phyloP scores from a whole-genome alignment of 2,329 filamentous ascomycete species.

The Fusarium sp. region DNA sequence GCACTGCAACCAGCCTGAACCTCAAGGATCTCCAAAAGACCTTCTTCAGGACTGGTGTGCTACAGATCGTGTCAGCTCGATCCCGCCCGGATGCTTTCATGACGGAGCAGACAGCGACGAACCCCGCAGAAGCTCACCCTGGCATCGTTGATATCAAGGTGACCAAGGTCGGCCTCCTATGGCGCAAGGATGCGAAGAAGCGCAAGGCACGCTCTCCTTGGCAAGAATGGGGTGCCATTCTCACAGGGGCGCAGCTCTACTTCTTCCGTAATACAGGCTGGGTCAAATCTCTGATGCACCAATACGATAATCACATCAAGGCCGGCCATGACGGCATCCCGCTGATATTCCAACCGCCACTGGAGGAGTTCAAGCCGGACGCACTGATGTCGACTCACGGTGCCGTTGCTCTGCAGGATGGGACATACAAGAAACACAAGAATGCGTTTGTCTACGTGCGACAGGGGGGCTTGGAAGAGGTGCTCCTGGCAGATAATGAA shows the following conservation, averaged over 20 bases:
- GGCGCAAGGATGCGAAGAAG: slow-evolving; percentile 94
- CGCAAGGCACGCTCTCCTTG: slow-evolving; percentile 95
- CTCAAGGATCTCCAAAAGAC: slow-evolving; percentile 85
- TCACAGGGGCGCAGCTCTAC: slow-evolving; percentile 97
- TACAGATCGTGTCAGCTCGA: slow-evolving; percentile 94
- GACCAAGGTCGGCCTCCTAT: slow-evolving; percentile 93
- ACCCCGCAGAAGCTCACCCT: slow-evolving; percentile 87
- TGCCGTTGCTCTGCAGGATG: slow-evolving; percentile 88
- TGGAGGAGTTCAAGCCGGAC: slow-evolving; percentile 94
- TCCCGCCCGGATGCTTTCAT: slow-evolving; percentile 97
- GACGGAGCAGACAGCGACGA: slow-evolving; percentile 84
- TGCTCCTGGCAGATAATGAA: slow-evolving; percentile 90
- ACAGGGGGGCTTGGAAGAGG: slow-evolving; percentile 88
- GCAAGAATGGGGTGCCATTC: slow-evolving; percentile 98
- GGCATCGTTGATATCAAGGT: slow-evolving; percentile 98
- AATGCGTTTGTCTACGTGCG: slow-evolving; percentile 93
- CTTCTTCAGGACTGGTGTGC: slow-evolving; percentile 89
- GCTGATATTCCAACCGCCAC: slow-evolving; percentile 88
- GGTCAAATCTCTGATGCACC: slow-evolving; percentile 91
- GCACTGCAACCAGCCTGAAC: slow-evolving; percentile 80
- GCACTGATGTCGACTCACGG: slow-evolving; percentile 93
- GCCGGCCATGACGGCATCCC: slow-evolving; percentile 80
- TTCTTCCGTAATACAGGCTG: slow-evolving; percentile 94
- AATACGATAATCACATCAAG: slow-evolving; percentile 86
- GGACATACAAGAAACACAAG: slow-evolving; percentile 93